phyloP scores from a whole-genome alignment of 257 asterid species.

The Echium plantagineum region DNA sequence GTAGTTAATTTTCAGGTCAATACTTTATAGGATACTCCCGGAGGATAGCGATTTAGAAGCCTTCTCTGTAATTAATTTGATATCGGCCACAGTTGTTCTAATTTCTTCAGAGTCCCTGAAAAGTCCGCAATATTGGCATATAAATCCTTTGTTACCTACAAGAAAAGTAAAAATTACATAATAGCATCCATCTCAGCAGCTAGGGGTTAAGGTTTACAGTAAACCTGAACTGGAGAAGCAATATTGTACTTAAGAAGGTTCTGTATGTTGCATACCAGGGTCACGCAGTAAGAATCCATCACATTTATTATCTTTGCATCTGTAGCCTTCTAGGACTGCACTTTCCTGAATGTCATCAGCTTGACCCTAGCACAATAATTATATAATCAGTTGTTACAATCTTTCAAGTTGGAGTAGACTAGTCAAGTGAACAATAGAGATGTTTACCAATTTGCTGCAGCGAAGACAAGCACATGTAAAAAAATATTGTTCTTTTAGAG shows the following conservation, averaged over 20 bases:
- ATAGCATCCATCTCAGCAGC: conserved; percentile 5
- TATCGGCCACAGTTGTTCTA: conserved; percentile 26
- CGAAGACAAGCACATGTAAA: conserved; percentile 72
- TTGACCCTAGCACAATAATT: conserved; percentile 43
- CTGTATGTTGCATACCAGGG: conserved; percentile 32
- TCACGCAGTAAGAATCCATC: conserved; percentile 62
- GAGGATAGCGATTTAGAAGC: conserved; percentile 40
- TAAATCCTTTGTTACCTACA: conserved; percentile 63
- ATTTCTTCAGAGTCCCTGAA: conserved; percentile 72
- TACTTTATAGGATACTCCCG: conserved; percentile 56
- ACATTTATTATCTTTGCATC: conserved; percentile 56
- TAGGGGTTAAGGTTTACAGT: neutral
- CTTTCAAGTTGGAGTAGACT: neutral
- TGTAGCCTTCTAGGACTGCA: conserved; percentile 82
- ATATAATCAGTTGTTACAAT: neutral
- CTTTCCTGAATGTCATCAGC: conserved; percentile 72
- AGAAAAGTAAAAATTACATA: conserved; percentile 4
- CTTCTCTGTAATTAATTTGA: conserved; percentile 41
- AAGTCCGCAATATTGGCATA: conserved; percentile 79
- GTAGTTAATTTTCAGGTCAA: neutral
- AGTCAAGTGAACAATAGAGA: conserved; percentile 4
- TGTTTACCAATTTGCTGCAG: conserved; percentile 63
- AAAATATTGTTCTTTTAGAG: conserved; percentile 86
- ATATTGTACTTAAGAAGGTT: conserved; percentile 2
- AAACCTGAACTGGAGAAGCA: conserved; percentile 6